These are phyloP conservation scores for Nepenthes gracilis DNA, from an alignment of 148 eudicot genomes.

Conservation along the genomic window DNA sequence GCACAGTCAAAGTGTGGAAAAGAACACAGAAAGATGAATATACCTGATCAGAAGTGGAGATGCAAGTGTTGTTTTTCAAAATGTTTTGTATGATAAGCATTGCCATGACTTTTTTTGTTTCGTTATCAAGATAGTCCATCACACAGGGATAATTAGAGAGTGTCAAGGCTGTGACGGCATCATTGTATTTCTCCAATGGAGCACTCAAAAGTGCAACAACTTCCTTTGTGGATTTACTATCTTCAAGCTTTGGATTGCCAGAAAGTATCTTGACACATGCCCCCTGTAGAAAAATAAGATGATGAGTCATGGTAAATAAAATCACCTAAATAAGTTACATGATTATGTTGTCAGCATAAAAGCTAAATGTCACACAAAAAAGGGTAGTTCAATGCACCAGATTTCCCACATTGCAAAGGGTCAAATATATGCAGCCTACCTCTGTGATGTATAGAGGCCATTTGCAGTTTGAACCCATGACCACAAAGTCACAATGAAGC, in stretches of 20 bases:
- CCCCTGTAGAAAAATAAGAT: slow-evolving; percentile 45
- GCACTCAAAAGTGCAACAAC: slow-evolving; percentile 97
- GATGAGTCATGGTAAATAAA: not conserved
- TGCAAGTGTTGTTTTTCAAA: slow-evolving; percentile 63
- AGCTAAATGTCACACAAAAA: too few species aligned
- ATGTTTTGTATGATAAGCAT: slow-evolving; percentile 94
- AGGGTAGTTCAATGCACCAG: too few species aligned
- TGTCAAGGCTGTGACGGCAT: slow-evolving; percentile 83
- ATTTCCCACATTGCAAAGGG: too few species aligned
- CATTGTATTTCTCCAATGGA: slow-evolving; percentile 91
- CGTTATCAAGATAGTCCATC: slow-evolving; percentile 91
- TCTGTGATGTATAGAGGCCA: too few species aligned
- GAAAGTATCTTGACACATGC: slow-evolving; percentile 86
- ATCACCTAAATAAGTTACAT: not conserved
- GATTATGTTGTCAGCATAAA: not conserved
- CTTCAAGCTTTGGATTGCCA: slow-evolving; percentile 80
- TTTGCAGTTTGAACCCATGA: too few species aligned
- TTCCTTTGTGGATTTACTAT: slow-evolving; percentile 88
- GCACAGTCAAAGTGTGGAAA: not conserved
- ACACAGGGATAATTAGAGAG: slow-evolving; percentile 96
- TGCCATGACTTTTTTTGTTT: slow-evolving; percentile 95
- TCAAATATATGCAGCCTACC: too few species aligned
- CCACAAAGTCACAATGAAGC: too few species aligned
- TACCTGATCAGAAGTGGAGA: slow-evolving; percentile 91
- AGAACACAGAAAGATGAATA: not conserved